These are phyloP conservation scores for Tuber umbilicatum DNA, from an alignment of 495 filamentous ascomycete species.

Conservation along the genomic window DNA sequence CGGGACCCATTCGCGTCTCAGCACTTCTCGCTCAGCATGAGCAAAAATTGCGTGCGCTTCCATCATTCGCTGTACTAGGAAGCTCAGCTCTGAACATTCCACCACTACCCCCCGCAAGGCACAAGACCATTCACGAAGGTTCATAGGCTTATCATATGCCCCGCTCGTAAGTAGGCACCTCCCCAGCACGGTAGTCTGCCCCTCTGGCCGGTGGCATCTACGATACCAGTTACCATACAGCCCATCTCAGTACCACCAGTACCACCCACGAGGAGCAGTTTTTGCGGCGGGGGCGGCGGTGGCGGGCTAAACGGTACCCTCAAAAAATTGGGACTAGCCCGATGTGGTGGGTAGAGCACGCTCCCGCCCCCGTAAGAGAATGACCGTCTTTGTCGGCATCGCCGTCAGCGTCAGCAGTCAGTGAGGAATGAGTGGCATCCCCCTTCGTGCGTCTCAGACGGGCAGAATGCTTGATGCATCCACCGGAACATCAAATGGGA, in stretches of 20 bases:
- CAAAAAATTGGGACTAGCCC: not conserved
- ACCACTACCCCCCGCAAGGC: not conserved
- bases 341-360: not conserved
- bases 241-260: not conserved
- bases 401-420: not conserved
- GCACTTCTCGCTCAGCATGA: not conserved
- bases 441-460: not conserved
- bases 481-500: not conserved
- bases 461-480: not conserved
- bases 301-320: not conserved
- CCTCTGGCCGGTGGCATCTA: not conserved
- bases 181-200: not conserved
- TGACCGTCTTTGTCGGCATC: not conserved
- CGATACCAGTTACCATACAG: not conserved
- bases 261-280: not conserved
- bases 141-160: not conserved
- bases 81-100: not conserved
- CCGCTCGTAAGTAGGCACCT: not conserved
- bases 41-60: not conserved
- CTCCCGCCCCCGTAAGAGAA: not conserved
- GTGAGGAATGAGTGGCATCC: not conserved
- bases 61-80: not conserved
- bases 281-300: not conserved
- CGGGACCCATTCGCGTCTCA: not conserved
- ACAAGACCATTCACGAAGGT: not conserved